Base-by-base conservation (phyloP, 2,329 filamentous ascomycete genomes). In the Torrubiella hemipterigena region DNA sequence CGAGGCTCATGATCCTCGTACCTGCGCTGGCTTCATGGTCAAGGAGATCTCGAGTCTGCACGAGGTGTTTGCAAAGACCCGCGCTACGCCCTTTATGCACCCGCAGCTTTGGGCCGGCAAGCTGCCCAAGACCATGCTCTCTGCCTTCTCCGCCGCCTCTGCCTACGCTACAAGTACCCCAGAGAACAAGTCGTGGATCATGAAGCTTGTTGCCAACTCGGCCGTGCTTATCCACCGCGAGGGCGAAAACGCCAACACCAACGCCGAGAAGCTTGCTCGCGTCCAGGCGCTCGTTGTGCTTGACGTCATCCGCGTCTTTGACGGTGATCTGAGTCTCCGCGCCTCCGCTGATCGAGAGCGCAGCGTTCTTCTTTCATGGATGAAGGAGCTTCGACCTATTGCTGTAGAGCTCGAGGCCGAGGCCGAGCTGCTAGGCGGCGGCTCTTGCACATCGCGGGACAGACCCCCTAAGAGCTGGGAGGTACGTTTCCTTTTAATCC, bases 381-480 rank as follows among this genome's bases (percentile, higher is more conserved):
- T 52, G 12, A 39, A 39, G 17, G 55, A 56, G 2, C 47, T 65
- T 10, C 40, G 41, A 9, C 40, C 40, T 16, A 17, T 57, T 14
- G 49, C 44, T 28, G 44, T 50, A 10, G 53, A 61, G 31, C 38
- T 64, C 21, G 51, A 56, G 27, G 44, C 42, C 13, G 37, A 43
- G 27, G 43, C 34, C 8, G 10, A 20, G 14, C 25, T 29, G 25
- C 27, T 23, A 16, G 29, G 21, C 20, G 26, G 26, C 13, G 31
- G 25, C 12, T 14, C 21, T 3, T 7, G 12, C 9, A 39, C 35
- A 28, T 34, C 48, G 20, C 46, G 50, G 19, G 50, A 55, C 3
- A 45, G 43, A 17, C 51, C 54, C 15, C 60, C 61, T 1, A 45
- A 52, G 31, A 56, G 45, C 17, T 65, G 61, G 61, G 59, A 65